Conservation (phyloP, 2,329 filamentous ascomycete species). For the Alternaria gaisen region DNA sequence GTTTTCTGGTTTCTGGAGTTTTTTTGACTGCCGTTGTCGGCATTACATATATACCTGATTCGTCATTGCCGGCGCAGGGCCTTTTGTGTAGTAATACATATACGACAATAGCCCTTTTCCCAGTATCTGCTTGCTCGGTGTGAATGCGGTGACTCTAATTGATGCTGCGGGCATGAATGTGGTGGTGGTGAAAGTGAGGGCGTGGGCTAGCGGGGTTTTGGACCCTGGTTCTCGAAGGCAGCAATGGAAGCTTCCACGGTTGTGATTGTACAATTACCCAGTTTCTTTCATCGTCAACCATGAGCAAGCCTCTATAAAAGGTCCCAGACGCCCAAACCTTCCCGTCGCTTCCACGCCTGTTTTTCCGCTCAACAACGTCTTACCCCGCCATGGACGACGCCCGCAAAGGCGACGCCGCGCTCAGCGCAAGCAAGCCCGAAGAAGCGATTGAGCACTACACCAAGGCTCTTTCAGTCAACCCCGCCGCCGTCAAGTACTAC, state of each 20-base stretch:
- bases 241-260: conserved; percentile 18
- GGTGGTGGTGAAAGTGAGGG: background rate
- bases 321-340: background rate
- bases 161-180: background rate
- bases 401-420: conserved; percentile 67
- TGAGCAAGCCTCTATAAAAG: background rate
- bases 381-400: conserved; percentile 61
- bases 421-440: conserved; percentile 69
- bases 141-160: background rate
- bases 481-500: conserved; percentile 78
- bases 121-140: background rate
- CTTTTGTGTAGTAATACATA: conserved; percentile 22
- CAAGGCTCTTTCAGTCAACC: conserved; percentile 70
- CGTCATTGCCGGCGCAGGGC: conserved; percentile 19
- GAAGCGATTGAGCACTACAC: conserved; percentile 72
- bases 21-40: conserved; percentile 7
- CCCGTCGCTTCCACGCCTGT: background rate
- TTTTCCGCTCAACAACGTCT: background rate
- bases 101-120: background rate
- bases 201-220: conserved; percentile 5
- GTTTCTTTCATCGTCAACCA: background rate
- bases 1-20: conserved; percentile 13
- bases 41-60: conserved; percentile 17
- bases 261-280: background rate
- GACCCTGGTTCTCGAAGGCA: conserved; percentile 14